Base-by-base conservation (phyloP, 2,329 filamentous ascomycete species). In the Didymella glomerata region DNA sequence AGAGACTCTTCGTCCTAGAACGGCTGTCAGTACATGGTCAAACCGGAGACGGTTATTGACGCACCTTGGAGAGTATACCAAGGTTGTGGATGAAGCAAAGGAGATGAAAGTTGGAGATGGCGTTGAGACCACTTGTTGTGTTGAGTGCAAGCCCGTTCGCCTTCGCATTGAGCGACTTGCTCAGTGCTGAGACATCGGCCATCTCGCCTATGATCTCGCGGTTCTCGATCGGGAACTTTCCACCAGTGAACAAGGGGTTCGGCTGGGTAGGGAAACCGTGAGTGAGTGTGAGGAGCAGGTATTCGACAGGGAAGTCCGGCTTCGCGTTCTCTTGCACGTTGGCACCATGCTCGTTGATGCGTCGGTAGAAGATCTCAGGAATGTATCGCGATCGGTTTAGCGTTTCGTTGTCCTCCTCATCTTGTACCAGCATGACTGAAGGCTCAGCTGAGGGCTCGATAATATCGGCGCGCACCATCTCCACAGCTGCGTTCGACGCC, bases 311-410 rank as follows among this genome's bases (percentile, higher is more conserved):
- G 76, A 99, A 99, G 45, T 91, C 88, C 0, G 95, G 95, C 75
- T 97, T 98, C 24, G 95, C 95, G 69, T 97, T 98, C 77, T 98
- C 92, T 76, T 97, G 95, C 8, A 98, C 95, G 68, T 94, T 97
- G 64, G 90, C 92, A 32, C 93, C 93, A 74, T 99, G 97, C 76
- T 99, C 94, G 77, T 99, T 99, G 78, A 97, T 92, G 68, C 87
- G 89, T 62, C 94, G 88, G 80, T 96, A 99, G 79, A 98, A 99
- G 4, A 99, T 94, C 72, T 99, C 95, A 0, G 95, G 95, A 22
- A 99, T 96, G 74, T 99, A 99, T 69, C 93, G 86, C 24, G 90
- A 88, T 55, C 87, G 88, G 79, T 82, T 54, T 81, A 87, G 67
- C 82, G 75, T 87, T 64, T 93, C 90, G 50, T 93, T 90, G 68